A percentile compares a stretch with the other conserved stretches of the same genome.
These are phyloP conservation scores for Cryptococcus floricola DNA, from an alignment of 1,284 basidiomycete genomes.

Conservation along the genomic window DNA sequence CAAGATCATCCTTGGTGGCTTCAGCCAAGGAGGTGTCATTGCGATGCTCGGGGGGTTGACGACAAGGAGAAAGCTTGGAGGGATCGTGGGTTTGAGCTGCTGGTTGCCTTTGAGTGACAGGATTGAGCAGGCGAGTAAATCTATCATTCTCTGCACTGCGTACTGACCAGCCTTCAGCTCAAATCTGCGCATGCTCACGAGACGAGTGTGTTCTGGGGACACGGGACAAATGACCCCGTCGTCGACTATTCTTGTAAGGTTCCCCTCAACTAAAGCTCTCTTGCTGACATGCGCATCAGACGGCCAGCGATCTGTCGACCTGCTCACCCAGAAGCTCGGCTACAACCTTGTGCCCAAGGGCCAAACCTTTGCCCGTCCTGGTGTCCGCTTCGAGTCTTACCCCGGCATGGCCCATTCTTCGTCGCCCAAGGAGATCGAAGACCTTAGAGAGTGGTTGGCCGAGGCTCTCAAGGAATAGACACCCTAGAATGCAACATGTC, in stretches of 20 bases:
- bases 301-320: constrained; percentile 56
- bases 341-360: constrained; percentile 49
- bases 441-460: constrained; percentile 51
- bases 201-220: constrained; percentile 82
- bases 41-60: constrained; percentile 68
- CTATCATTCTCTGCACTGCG: not conserved
- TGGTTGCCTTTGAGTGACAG: constrained; percentile 68
- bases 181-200: constrained; percentile 45
- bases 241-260: constrained; percentile 55
- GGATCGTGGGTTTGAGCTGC: constrained; percentile 67
- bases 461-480: constrained; percentile 32
- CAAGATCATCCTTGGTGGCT: constrained; percentile 68
- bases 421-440: constrained; percentile 60
- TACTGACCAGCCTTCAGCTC: constrained; percentile 12
- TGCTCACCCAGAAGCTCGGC: constrained; percentile 57
- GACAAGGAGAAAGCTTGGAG: constrained; percentile 64
- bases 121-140: constrained; percentile 58
- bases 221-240: constrained; percentile 72
- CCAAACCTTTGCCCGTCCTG: constrained; percentile 40
- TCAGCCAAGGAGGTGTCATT: constrained; percentile 82
- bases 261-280: not conserved
- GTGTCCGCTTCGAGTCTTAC: constrained; percentile 50
- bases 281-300: constrained; percentile 20
- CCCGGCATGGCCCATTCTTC: constrained; percentile 60
- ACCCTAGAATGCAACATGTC: not conserved